Evolutionary conservation across 257 asterid genomes (phyloP), one percentile per base, ranked within the genome.

Genomic region (Scutellaria barbata): DNA sequence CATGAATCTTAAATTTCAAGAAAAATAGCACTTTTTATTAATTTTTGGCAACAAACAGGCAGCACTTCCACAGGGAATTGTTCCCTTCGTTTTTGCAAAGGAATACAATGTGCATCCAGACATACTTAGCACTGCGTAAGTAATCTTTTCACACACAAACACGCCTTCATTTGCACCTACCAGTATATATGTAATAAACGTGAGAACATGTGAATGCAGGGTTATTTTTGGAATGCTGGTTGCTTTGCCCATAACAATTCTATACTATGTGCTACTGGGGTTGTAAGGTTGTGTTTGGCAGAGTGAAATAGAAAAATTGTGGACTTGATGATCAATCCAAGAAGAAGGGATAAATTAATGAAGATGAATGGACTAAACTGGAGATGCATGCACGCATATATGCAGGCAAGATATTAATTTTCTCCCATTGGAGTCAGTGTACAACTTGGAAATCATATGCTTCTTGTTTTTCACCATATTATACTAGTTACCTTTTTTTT

Each of bases 1-100:
- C 35, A 0, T 30, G 5, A 30, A 55, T 55, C 8, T 55, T 25
- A 55, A 55, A 55, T 22, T 22, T 55, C 40, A 20, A 18, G 60
- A 54, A 54, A 54, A 8, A 5, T 2, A 10, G 22, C 30, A 17
- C 2, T 6, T 56, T 1, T 59, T 57, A n/a, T 50, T 0, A 35
- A 35, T 59, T 59, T 33, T 41, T 77, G 66, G 68, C 55, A 64
- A 30, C 5, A 30, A 30, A 57, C 88, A 92, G 98, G 98, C 98
- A 71, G 98, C 98, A 13, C 88, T 92, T 77, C 98, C 98, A 22
- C 98, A 92, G 81, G 96, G 96, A 41, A 85, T 92, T 73, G 96
- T 92, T 33, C 98, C 96, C 42, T 89, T 91, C 51, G 97, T 89
- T 80, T 89, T 89, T 66, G 96, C 97, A 2, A 89, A 92, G 75